Percentiles rank a stretch among this genome's conserved stretches.
phyloP scores from a whole-genome alignment of 345 rosid species.

The Geranium brycei region DNA sequence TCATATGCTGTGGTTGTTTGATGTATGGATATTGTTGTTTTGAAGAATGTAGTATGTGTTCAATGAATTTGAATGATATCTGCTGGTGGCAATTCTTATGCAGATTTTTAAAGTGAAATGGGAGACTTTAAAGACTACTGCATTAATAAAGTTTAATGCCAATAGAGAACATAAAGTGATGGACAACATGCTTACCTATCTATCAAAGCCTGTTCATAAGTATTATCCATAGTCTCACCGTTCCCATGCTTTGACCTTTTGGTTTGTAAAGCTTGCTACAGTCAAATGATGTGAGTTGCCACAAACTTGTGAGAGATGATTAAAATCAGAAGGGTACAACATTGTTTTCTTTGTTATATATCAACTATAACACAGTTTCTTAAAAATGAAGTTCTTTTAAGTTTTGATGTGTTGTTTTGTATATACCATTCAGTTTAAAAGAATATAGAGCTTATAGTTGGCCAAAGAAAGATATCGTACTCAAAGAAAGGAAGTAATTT shows the following conservation, averaged over 20 bases:
- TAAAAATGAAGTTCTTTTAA: conserved; percentile 23
- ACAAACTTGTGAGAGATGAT: conserved; percentile 18
- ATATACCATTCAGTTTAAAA: conserved; percentile 58
- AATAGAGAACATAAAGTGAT: conserved; percentile 41
- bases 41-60: conserved; percentile 13
- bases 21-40: conserved; percentile 10
- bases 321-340: conserved; percentile 21
- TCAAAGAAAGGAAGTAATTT: conserved; percentile 58
- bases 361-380: conserved; percentile 5
- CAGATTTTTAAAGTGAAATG: conserved; percentile 48
- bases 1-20: conserved; percentile 6
- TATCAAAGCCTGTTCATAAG: conserved; percentile 25
- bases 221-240: conserved; percentile 23
- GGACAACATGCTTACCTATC: conserved; percentile 25
- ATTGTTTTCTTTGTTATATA: conserved; percentile 13
- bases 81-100: conserved; percentile 43
- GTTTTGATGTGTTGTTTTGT: conserved; percentile 50
- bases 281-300: conserved; percentile 21
- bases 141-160: conserved; percentile 34
- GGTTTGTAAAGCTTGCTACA: conserved; percentile 24
- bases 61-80: conserved; percentile 22
- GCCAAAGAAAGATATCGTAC: conserved; percentile 61
- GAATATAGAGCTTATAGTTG: conserved; percentile 57
- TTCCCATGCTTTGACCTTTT: conserved; percentile 20
- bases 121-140: conserved; percentile 36